These are phyloP conservation scores for Taxillus chinensis DNA, from an alignment of 164 flowering plant genomes.

Conservation along the genomic window DNA sequence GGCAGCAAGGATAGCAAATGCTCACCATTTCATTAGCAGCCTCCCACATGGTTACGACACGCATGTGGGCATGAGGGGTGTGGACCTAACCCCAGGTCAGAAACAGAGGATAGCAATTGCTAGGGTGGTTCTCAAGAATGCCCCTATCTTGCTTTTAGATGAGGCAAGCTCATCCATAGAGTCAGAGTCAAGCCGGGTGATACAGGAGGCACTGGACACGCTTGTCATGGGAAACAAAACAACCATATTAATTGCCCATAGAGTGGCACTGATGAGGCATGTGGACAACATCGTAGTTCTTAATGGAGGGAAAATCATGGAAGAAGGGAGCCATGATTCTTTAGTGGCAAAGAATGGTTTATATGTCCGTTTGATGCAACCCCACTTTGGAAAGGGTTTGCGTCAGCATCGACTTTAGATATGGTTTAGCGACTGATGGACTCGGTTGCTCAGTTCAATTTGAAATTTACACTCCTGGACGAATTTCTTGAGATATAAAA, in stretches of 20 bases:
- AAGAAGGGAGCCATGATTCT: constrained; percentile 87
- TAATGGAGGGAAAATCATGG: constrained; percentile 87
- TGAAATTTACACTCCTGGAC: neutral
- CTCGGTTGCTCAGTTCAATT: neutral
- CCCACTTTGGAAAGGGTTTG: constrained; percentile 79
- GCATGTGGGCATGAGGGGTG: constrained; percentile 94
- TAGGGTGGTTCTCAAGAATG: constrained; percentile 88
- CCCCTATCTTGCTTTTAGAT: constrained; percentile 82
- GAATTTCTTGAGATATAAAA: neutral
- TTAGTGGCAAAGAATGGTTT: constrained; percentile 72
- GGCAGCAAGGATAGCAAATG: constrained; percentile 97
- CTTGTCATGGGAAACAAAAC: constrained; percentile 96
- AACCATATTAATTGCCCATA: constrained; percentile 83
- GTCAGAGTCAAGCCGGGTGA: constrained; percentile 95
- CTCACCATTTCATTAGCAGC: constrained; percentile 96
- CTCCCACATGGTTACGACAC: constrained; percentile 97
- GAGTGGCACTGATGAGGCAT: constrained; percentile 97
- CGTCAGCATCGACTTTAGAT: constrained; percentile 71
- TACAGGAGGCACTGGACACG: constrained; percentile 97
- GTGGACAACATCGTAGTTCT: constrained; percentile 98
- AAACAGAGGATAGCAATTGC: constrained; percentile 97
- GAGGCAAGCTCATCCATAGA: constrained; percentile 96
- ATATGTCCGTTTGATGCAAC: constrained; percentile 91
- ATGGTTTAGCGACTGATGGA: neutral
- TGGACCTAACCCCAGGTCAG: constrained; percentile 93